A percentile compares a stretch with the other conserved stretches of the same genome.
phyloP scores from a whole-genome alignment of 805 yeast species.

The Candida insectalens region DNA sequence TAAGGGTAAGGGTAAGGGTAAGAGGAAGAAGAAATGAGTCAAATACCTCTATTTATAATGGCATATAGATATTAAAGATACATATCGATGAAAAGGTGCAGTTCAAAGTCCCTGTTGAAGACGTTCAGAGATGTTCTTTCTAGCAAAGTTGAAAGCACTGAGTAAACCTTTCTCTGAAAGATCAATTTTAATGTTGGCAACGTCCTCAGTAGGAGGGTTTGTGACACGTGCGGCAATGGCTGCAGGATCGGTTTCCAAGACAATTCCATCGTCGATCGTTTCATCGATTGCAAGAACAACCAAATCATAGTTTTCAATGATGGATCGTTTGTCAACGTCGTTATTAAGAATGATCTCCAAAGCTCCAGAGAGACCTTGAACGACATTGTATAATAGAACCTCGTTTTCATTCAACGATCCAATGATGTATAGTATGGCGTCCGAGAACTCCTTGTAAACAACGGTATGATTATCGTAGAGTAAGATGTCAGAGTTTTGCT shows the following conservation, averaged over 20 bases:
- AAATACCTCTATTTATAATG: too few relatives aligned
- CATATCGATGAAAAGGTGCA: not conserved
- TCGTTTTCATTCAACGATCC: slow-evolving; percentile 83
- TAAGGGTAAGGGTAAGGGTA: slow-evolving; percentile 13
- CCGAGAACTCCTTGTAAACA: slow-evolving; percentile 80
- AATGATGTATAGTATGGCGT: slow-evolving; percentile 60
- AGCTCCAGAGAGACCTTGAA: slow-evolving; percentile 73
- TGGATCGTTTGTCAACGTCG: slow-evolving; percentile 67
- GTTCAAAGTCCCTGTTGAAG: slow-evolving; percentile 28
- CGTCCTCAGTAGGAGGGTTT: slow-evolving; percentile 69
- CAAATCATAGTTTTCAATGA: slow-evolving; percentile 78
- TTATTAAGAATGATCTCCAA: slow-evolving; percentile 63
- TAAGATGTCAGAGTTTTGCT: slow-evolving; percentile 71
- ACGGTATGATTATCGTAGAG: slow-evolving; percentile 71
- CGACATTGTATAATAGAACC: slow-evolving; percentile 61
- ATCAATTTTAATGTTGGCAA: slow-evolving; percentile 49
- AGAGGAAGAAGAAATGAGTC: slow-evolving; percentile 11
- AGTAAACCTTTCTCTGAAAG: slow-evolving; percentile 66
- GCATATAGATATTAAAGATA: not conserved
- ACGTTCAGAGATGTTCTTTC: slow-evolving; percentile 45
- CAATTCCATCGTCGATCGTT: slow-evolving; percentile 86
- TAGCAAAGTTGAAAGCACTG: slow-evolving; percentile 83
- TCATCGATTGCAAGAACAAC: slow-evolving; percentile 85
- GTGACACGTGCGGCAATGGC: slow-evolving; percentile 87
- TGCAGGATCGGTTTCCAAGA: slow-evolving; percentile 81